Percentiles rank a stretch among this genome's conserved stretches.
Evolutionary conservation across 2,329 filamentous ascomycete genomes (phyloP).

Genomic region (Trichoderma cornu-damae): DNA sequence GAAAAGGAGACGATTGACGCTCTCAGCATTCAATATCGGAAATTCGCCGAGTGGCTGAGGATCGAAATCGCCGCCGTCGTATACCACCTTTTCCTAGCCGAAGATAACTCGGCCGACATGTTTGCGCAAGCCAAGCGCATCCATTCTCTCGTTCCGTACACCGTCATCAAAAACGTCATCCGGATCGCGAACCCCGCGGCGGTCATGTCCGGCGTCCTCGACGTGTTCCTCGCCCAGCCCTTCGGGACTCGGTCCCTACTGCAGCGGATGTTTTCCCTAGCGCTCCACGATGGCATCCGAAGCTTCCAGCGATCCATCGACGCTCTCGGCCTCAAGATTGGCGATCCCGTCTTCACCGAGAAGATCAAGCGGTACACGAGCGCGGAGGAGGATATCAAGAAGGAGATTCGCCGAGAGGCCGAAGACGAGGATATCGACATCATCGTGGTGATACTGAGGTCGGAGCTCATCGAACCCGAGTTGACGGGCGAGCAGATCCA

Average conservation of each 20-base stretch:
- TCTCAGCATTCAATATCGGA: slow-evolving; percentile 90
- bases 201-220: slow-evolving; percentile 92
- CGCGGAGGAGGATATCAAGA: slow-evolving; percentile 68
- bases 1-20: slow-evolving; percentile 83
- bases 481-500: slow-evolving; percentile 72
- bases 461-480: slow-evolving; percentile 67
- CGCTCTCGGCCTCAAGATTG: slow-evolving; percentile 67
- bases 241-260: slow-evolving; percentile 86
- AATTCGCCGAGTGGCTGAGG: slow-evolving; percentile 95
- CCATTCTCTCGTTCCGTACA: slow-evolving; percentile 90
- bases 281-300: slow-evolving; percentile 83
- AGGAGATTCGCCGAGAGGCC: slow-evolving; percentile 68
- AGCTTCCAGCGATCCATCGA: slow-evolving; percentile 85
- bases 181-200: slow-evolving; percentile 92
- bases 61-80: slow-evolving; percentile 96
- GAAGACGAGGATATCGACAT: slow-evolving; percentile 71
- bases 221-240: slow-evolving; percentile 92
- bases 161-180: slow-evolving; percentile 92
- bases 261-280: slow-evolving; percentile 90
- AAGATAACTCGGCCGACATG: slow-evolving; percentile 94
- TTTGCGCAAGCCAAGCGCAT: slow-evolving; percentile 93
- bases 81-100: slow-evolving; percentile 94
- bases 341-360: slow-evolving; percentile 69
- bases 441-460: slow-evolving; percentile 77
- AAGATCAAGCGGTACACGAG: slow-evolving; percentile 80